Conservation (phyloP, 106 monocot genomes). For the Dendrobium nobile region DNA sequence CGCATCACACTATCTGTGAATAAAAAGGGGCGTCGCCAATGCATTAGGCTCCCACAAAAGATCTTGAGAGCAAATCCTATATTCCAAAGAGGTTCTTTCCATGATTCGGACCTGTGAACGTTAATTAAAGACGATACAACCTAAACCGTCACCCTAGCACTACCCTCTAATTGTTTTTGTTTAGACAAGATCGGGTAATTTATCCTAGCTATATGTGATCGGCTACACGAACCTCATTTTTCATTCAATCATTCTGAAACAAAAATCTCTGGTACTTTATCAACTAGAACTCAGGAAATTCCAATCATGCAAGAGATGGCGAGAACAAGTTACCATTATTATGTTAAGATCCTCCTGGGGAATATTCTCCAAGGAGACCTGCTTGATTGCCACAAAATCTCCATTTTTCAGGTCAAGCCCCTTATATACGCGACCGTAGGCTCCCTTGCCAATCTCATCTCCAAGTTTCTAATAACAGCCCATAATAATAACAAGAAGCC, state of each 20-base stretch:
- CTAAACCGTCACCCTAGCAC: neutral
- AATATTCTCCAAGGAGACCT: slow-evolving; percentile 97
- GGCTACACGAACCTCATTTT: neutral
- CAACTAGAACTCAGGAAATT: neutral
- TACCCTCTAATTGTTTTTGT: neutral
- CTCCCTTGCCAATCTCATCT: slow-evolving; percentile 98
- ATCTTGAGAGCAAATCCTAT: neutral
- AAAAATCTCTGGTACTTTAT: neutral
- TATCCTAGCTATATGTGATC: neutral
- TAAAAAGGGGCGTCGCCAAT: neutral
- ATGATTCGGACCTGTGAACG: neutral
- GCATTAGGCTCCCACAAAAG: neutral
- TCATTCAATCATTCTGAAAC: neutral
- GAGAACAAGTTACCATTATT: slow-evolving; percentile 58
- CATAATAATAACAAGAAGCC: neutral
- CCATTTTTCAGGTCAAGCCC: slow-evolving; percentile 95
- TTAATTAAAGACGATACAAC: neutral
- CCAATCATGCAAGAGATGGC: neutral
- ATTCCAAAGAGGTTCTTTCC: neutral
- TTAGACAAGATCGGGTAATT: neutral
- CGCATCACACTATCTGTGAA: neutral
- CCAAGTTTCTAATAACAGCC: slow-evolving; percentile 67
- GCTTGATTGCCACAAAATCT: slow-evolving; percentile 98
- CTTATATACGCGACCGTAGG: slow-evolving; percentile 93
- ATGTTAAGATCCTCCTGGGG: slow-evolving; percentile 97